Base-by-base conservation (phyloP, 2,329 filamentous ascomycete genomes). In the Aspergillus candidus region DNA sequence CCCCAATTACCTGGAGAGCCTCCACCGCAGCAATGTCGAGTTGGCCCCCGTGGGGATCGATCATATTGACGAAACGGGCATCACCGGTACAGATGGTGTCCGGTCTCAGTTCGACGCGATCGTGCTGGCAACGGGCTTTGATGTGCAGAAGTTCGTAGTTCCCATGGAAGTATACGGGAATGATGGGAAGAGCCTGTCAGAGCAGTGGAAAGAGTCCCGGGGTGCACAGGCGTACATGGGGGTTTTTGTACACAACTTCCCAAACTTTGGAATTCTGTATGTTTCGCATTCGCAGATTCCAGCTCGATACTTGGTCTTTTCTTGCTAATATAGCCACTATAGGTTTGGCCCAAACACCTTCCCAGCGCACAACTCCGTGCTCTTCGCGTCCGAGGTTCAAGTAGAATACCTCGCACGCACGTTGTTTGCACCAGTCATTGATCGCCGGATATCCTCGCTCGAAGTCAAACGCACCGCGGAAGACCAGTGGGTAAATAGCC, bases 121-220 rank as follows among this genome's bases (percentile, higher is more conserved):
- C 32, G 52, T 66, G 12, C 50, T 67, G 11, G 59, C 57, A 5
- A 67, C 63, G 3, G 64, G 65, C 5, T 70, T 67, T 47, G 43
- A 67, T 35, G 60, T 67, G 15, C 44, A 53, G 14, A 41, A 66
- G 37, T 69, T 67, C 38, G 50, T 69, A 5, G 51, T 55, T 8
- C 63, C 64, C 0, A 61, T 68, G 50, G 43, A 58, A 14, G 47
- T 68, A 10, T 45, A 51, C 17, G 65, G 66, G 11, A 35, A 33
- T 8, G 27, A 46, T 18, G 58, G 58, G 3, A 35, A 43, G 29
- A 46, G 39, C 4, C 49, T 65, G 6, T 34, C 47, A 4, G 36
- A 56, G 15, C 55, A 59, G 33, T 63, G 61, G 61, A 46, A 54
- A 15, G 56, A 62, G 30, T 47, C 36, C 17, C 45, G 56, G 6